Evolutionary conservation across 2,329 filamentous ascomycete species (phyloP).

Genomic region (Stromatinia cepivora): DNA sequence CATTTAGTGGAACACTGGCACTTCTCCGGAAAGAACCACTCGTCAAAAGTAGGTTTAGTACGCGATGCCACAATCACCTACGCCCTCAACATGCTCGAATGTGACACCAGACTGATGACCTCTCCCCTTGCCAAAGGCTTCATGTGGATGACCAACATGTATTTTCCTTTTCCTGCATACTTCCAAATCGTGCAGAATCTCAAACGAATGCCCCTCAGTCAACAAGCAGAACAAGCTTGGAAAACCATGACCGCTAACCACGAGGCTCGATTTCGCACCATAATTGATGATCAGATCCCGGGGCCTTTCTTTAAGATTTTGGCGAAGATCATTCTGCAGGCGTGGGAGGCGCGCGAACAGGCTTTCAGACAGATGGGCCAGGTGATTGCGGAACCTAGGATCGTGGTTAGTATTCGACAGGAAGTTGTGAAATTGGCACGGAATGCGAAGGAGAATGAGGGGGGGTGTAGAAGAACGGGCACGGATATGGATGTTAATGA

Average conservation of each 20-base stretch:
- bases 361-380: conserved; percentile 28
- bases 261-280: conserved; percentile 32
- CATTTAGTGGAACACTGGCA: conserved; percentile 38
- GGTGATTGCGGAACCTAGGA: conserved; percentile 27
- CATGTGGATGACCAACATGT: conserved; percentile 38
- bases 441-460: neutral
- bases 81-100: conserved; percentile 38
- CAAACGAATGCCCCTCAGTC: conserved; percentile 32
- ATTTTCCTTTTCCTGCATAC: conserved; percentile 42
- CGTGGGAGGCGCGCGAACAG: conserved; percentile 36
- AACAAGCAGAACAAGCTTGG: conserved; percentile 38
- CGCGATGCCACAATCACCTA: conserved; percentile 41
- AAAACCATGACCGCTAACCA: conserved; percentile 35
- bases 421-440: conserved; percentile 24
- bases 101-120: conserved; percentile 40
- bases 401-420: conserved; percentile 34
- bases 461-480: neutral
- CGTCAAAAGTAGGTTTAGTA: conserved; percentile 34
- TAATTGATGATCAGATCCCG: conserved; percentile 3
- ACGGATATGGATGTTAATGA: conserved; percentile 18
- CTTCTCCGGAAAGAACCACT: conserved; percentile 29
- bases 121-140: conserved; percentile 38
- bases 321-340: conserved; percentile 33
- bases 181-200: conserved; percentile 41
- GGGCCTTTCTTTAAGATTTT: conserved; percentile 33